phyloP scores from a whole-genome alignment of 306 rosid genomes.

The Prunus fruticosa region DNA sequence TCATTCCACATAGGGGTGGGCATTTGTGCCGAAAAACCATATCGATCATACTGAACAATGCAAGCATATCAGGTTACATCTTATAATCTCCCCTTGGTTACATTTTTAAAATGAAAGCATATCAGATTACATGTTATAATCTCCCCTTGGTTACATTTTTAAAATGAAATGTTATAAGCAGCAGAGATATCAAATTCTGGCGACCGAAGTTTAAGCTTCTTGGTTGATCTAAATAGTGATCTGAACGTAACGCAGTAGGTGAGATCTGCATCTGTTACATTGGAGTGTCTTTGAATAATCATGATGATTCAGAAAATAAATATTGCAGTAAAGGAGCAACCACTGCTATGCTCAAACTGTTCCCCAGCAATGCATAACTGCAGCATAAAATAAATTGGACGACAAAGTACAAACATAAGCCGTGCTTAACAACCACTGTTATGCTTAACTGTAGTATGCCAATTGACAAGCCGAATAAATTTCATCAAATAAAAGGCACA shows the following conservation, averaged over 20 bases:
- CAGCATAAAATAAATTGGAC: conserved; percentile 11
- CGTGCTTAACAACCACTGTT: background rate
- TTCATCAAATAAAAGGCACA: background rate
- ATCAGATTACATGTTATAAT: no score
- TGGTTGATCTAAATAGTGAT: background rate
- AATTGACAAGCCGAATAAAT: background rate
- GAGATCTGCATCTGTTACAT: background rate
- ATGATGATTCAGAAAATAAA: conserved; percentile 51
- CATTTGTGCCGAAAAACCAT: no score
- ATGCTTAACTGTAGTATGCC: background rate
- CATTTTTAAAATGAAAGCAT: background rate
- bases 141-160: background rate
- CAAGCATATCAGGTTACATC: no score
- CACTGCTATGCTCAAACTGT: conserved; percentile 82
- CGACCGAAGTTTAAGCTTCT: background rate
- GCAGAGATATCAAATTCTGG: background rate
- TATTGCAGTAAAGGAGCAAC: conserved; percentile 76
- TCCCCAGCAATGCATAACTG: conserved; percentile 89
- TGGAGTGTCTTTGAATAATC: conserved; percentile 14
- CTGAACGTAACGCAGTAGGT: background rate
- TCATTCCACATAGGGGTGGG: no score
- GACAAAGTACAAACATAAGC: background rate
- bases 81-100: background rate
- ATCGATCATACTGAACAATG: no score
- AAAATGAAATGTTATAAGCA: background rate